Evolutionary conservation across 345 rosid genomes (phyloP).

Genomic region (Salix udensis): DNA sequence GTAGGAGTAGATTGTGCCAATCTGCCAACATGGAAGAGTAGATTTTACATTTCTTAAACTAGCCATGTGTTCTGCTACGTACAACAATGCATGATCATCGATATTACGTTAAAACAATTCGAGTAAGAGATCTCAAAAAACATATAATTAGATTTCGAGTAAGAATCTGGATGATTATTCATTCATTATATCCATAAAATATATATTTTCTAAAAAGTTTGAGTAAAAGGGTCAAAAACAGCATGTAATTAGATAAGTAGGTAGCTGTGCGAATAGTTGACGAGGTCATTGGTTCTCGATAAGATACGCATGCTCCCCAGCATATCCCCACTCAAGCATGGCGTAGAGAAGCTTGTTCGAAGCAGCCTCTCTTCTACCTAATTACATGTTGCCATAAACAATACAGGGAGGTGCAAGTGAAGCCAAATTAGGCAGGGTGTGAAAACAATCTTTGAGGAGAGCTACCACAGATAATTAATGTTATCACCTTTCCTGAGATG

Average conservation of each 20-base stretch:
- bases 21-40: not conserved
- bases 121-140: not conserved
- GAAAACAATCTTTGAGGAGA: not conserved
- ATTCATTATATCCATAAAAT: no score
- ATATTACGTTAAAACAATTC: not conserved
- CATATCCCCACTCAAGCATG: not conserved
- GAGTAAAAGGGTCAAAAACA: not conserved
- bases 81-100: no score
- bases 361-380: not conserved
- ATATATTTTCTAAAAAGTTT: no score
- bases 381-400: not conserved
- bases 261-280: not conserved
- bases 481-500: not conserved
- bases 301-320: no score
- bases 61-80: not conserved
- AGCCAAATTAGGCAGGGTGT: not conserved
- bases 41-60: not conserved
- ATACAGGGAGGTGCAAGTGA: not conserved
- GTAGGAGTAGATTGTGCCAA: not conserved
- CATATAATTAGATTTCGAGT: no score
- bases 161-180: no score
- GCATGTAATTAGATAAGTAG: not conserved
- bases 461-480: not conserved
- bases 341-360: not conserved
- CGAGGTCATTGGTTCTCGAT: not conserved